Evolutionary conservation across 1,139 yeast species (phyloP), one percentile per base, ranked within the genome.

Genomic region (Spencermartinsiella ligniputridi): DNA sequence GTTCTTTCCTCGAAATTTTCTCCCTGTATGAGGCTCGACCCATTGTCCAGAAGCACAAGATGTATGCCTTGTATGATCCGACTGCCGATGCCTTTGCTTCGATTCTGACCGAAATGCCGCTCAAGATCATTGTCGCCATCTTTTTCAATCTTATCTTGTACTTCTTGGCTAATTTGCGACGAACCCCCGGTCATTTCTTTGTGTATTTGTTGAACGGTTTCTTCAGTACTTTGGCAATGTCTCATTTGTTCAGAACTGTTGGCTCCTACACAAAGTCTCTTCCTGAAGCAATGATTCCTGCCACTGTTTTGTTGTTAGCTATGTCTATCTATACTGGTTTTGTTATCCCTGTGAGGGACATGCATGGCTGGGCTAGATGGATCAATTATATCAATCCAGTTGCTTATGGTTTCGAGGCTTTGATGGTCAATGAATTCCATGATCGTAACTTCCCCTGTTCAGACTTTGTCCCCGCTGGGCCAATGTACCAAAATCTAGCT

Each of bases 321-420:
- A 59, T 84, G 63, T 70, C 79, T n/a, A 74, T 83, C 61, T 83
- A 74, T 64, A 79, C 88, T n/a, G 94, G 94, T 48, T 85, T 83
- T 63, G 81, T 79, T 27, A 72, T 84, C 51, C 92, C 92, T 29
- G 75, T 75, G 44, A 75, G 76, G 8, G 71, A 73, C 46, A 81
- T 84, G 84, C 74, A 77, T 48, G 83, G 85, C 22, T 85, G 94
- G 94, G 77, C 85, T 30, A 71, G 83, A 52, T 86, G 94, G 92
- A 78, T 85, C 56, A 81, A 80, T 64, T 84, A 81, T 57, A 62
- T 84, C 46, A 76, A 85, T 55, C 94, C 94, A 0, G 67, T 84
- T 40, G 81, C 78, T 4, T 85, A 84, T 56, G 74, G 77, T 3
- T 83, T 81, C 55, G 90, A 83, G 61, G 70, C 85, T 0, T 63